phyloP scores from a whole-genome alignment of 2,329 filamentous ascomycete genomes.

The Dothiorella sarmentorum region DNA sequence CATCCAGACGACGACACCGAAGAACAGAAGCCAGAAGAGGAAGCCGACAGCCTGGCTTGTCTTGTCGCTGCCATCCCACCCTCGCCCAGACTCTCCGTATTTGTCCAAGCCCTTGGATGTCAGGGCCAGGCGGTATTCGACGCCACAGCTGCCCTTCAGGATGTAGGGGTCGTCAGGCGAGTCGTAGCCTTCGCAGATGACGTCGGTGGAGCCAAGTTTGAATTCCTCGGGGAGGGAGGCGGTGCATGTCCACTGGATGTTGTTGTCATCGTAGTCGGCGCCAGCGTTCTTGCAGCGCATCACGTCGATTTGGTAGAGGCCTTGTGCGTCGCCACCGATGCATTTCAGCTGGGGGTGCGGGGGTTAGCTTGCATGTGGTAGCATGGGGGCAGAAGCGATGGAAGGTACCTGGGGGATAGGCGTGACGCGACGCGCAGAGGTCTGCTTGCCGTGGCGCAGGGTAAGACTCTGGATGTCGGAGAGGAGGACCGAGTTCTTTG shows the following conservation, averaged over 20 bases:
- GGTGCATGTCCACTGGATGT: slow-evolving; percentile 91
- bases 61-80: slow-evolving; percentile 34
- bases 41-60: slow-evolving; percentile 30
- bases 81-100: slow-evolving; percentile 57
- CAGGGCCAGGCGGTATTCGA: slow-evolving; percentile 78
- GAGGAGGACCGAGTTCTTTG: slow-evolving; percentile 54
- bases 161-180: slow-evolving; percentile 75
- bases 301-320: slow-evolving; percentile 69
- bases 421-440: slow-evolving; percentile 70
- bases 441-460: slow-evolving; percentile 64
- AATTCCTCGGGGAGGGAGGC: slow-evolving; percentile 60
- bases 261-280: slow-evolving; percentile 69
- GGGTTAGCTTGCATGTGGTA: neutral
- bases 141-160: slow-evolving; percentile 87
- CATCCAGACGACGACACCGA: slow-evolving; percentile 60
- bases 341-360: slow-evolving; percentile 62
- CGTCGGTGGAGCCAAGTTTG: slow-evolving; percentile 81
- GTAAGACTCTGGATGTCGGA: slow-evolving; percentile 74
- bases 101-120: slow-evolving; percentile 71
- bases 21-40: slow-evolving; percentile 62
- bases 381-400: neutral
- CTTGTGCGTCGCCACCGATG: slow-evolving; percentile 57
- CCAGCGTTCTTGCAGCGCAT: slow-evolving; percentile 92
- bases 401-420: slow-evolving; percentile 58
- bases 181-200: slow-evolving; percentile 86